phyloP scores from a whole-genome alignment of 106 monocot species.

The Chionographis japonica region DNA sequence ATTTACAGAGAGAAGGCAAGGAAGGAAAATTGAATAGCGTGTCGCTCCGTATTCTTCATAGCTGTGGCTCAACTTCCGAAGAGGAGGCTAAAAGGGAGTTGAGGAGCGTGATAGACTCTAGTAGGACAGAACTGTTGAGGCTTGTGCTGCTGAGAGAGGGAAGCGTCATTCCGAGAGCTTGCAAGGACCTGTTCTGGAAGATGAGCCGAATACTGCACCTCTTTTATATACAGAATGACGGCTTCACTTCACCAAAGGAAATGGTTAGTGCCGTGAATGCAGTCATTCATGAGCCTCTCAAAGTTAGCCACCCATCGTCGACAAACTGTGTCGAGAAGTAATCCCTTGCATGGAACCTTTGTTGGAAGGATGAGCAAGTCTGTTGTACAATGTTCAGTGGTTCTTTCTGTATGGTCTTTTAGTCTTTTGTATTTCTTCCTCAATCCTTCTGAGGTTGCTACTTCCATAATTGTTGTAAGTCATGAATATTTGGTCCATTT shows the following conservation, averaged over 20 bases:
- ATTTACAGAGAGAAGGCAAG: constrained; percentile 58
- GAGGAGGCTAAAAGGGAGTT: constrained; percentile 50
- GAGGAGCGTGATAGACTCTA: constrained; percentile 18
- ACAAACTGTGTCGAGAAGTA: too few species aligned
- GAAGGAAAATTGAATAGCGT: constrained; percentile 78
- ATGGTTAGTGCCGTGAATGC: constrained; percentile 71
- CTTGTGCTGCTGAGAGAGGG: constrained; percentile 48
- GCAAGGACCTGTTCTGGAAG: constrained; percentile 95
- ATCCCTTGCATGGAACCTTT: too few species aligned
- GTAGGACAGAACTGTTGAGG: constrained; percentile 57
- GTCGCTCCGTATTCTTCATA: constrained; percentile 37
- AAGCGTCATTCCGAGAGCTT: constrained; percentile 61
- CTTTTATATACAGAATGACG: constrained; percentile 69
- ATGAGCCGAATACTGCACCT: constrained; percentile 61
- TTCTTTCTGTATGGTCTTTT: too few species aligned
- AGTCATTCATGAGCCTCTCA: constrained; percentile 63
- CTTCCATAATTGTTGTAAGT: too few species aligned
- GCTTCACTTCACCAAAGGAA: constrained; percentile 75
- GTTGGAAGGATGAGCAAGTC: too few species aligned
- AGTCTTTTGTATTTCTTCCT: too few species aligned
- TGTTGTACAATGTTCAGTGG: too few species aligned
- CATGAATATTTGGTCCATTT: too few species aligned
- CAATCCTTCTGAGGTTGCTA: too few species aligned
- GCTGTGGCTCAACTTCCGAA: constrained; percentile 31
- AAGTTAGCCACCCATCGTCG: constrained; percentile 2